phyloP scores from a whole-genome alignment of 345 rosid genomes.

The Dipteronia sinensis region DNA sequence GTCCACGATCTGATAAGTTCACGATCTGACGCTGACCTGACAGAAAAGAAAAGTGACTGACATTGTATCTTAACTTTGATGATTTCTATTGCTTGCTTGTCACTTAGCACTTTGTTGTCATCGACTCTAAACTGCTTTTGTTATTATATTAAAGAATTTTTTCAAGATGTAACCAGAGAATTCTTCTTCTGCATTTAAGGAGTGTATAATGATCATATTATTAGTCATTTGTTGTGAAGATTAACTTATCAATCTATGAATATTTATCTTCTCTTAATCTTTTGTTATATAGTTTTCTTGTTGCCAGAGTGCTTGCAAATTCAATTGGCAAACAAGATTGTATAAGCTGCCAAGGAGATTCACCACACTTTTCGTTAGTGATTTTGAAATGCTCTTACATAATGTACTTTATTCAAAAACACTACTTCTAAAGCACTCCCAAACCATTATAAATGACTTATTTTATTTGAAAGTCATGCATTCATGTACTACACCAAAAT shows the following conservation, averaged over 20 bases:
- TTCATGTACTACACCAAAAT: no score
- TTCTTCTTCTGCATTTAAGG: background rate
- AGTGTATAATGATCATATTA: background rate
- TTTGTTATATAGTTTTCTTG: no score
- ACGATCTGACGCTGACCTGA: background rate
- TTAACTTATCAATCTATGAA: no score
- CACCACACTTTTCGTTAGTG: no score
- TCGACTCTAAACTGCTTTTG: background rate
- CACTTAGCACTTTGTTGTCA: background rate
- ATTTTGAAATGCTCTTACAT: no score
- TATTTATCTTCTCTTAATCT: no score
- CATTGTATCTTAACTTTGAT: background rate
- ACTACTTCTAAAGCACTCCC: background rate
- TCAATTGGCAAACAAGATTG: no score
- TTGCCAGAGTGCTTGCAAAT: no score
- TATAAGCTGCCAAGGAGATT: no score
- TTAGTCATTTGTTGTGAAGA: background rate
- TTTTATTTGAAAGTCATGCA: no score
- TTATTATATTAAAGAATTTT: background rate
- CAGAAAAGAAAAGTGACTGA: conserved; percentile 7
- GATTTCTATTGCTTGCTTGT: background rate
- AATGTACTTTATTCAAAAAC: background rate
- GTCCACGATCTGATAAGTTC: background rate
- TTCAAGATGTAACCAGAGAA: background rate
- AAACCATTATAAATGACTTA: no score